Evolutionary conservation across 169 alveolate genomes (phyloP), one percentile per base, ranked within the genome.

Genomic region (Ophryocystis elektroscirrha): DNA sequence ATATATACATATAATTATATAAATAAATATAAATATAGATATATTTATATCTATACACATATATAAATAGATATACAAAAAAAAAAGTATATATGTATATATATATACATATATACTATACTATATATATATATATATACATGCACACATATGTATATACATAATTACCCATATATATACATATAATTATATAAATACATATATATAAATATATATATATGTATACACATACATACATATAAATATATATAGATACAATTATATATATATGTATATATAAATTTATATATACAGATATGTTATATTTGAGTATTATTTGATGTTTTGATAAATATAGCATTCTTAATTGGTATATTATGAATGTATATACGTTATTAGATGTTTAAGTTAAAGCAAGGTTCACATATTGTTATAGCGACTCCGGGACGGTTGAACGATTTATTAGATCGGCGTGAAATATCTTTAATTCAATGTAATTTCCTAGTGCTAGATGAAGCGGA

Each of bases 341-440:
- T n/a, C n/a, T n/a, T n/a, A n/a, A n/a, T n/a, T n/a, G n/a, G n/a
- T n/a, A n/a, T n/a, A n/a, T n/a, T n/a, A n/a, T n/a, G n/a, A n/a
- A n/a, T n/a, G n/a, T n/a, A n/a, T n/a, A n/a, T n/a, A n/a, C n/a
- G n/a, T n/a, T n/a, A 81, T 12, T 94, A 94, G 61, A 92, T 95
- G 20, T 61, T 77, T 15, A 82, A 91, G 30, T 64, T 94, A 42
- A 80, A 94, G 9, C 86, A 89, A 66, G 85, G 82, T 32, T 98
- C 98, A 0, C 97, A 91, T 59, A 73, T 94, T 22, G 76, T 91
- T 7, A 89, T 91, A 5, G 97, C 96, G 4, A 85, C 98, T 2
- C 98, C 98, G 0, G 99, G 99, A n/a, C 80, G 98, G 51, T 71
- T 94, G n/a, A 87, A 89, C 5, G 98, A 94, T 59, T 61, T 94